These are phyloP conservation scores for Eruca vesicaria DNA, from an alignment of 441 rosid species.

Conservation along the genomic window DNA sequence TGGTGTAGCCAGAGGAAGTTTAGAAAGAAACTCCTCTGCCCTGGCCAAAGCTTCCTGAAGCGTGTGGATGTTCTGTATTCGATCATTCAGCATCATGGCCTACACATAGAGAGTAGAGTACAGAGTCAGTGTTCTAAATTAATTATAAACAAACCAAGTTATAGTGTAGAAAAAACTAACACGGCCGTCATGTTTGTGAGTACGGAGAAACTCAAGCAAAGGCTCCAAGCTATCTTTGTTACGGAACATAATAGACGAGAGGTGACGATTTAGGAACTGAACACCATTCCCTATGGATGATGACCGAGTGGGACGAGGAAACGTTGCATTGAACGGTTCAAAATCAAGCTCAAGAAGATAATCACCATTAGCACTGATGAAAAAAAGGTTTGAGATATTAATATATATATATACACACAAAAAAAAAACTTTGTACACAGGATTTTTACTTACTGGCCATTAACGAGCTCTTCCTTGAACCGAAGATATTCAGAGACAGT, in stretches of 20 bases:
- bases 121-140: neutral
- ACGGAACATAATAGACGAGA: constrained; percentile 64
- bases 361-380: constrained; percentile 36
- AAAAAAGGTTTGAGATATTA: constrained; percentile 17
- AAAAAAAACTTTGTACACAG: too few relatives aligned
- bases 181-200: constrained; percentile 59
- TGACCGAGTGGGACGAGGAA: constrained; percentile 63
- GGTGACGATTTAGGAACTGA: constrained; percentile 65
- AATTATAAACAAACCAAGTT: neutral
- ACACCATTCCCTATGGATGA: constrained; percentile 70
- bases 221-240: constrained; percentile 65
- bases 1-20: constrained; percentile 47
- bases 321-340: constrained; percentile 60
- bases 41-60: constrained; percentile 57
- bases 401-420: neutral
- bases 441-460: constrained; percentile 44
- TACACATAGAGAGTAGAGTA: constrained; percentile 23
- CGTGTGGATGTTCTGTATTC: constrained; percentile 40
- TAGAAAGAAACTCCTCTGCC: constrained; percentile 58
- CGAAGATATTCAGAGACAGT: constrained; percentile 54
- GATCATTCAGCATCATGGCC: constrained; percentile 66
- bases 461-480: constrained; percentile 58
- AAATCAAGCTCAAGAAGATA: constrained; percentile 64
- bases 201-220: constrained; percentile 59
- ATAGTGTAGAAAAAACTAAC: constrained; percentile 38